Conservation (phyloP, 306 rosid genomes). For the Rubus idaeus region DNA sequence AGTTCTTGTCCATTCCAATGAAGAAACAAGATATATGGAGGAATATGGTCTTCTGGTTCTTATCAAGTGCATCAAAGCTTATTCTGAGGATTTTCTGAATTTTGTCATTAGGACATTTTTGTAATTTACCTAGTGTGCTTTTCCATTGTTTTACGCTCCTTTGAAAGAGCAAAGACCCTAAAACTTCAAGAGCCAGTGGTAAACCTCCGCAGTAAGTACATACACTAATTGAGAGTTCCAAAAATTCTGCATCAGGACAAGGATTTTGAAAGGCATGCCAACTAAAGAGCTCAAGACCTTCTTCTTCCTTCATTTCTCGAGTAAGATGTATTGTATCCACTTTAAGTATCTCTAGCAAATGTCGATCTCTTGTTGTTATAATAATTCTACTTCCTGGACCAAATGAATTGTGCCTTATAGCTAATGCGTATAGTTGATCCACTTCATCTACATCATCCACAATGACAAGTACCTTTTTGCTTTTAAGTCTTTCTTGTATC, state of each 20-base stretch:
- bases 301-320: slow-evolving; percentile 6
- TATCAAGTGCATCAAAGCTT: too few species aligned
- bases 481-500: too few species aligned
- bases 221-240: neutral
- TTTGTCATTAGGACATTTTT: too few species aligned
- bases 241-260: neutral
- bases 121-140: too few species aligned
- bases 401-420: too few species aligned
- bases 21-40: too few species aligned
- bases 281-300: slow-evolving; percentile 25
- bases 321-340: neutral
- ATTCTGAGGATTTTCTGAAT: too few species aligned
- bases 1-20: too few species aligned
- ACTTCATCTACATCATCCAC: too few species aligned
- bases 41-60: too few species aligned
- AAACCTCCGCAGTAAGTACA: slow-evolving; percentile 30
- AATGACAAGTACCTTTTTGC: too few species aligned
- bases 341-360: neutral
- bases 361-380: slow-evolving; percentile 23
- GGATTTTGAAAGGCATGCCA: slow-evolving; percentile 35
- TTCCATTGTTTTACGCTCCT: slow-evolving; percentile 1
- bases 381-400: neutral
- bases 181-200: slow-evolving; percentile 40
- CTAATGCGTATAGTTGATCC: too few species aligned
- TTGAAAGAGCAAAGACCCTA: slow-evolving; percentile 31